These are phyloP conservation scores for Monilinia aucupariae DNA, from an alignment of 2,329 filamentous ascomycete species.

Conservation along the genomic window DNA sequence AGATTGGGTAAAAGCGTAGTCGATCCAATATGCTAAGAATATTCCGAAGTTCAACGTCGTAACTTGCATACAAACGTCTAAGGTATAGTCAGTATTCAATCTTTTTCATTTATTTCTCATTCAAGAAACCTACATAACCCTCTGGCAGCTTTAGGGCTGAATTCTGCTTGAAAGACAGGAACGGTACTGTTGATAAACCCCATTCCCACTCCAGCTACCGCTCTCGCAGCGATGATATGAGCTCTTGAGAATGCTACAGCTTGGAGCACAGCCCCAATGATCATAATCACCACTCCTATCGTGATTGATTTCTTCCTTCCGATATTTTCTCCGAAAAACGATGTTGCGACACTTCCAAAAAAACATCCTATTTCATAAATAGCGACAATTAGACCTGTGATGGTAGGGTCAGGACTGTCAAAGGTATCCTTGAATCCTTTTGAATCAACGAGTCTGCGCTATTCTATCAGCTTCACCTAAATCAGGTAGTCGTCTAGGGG, in stretches of 20 bases:
- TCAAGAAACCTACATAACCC: slow-evolving; percentile 29
- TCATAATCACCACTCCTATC: slow-evolving; percentile 50
- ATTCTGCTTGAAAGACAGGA: slow-evolving; percentile 51
- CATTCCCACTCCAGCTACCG: slow-evolving; percentile 45
- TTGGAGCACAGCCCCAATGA: slow-evolving; percentile 47
- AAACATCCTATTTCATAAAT: slow-evolving; percentile 50
- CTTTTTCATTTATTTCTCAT: too few species aligned
- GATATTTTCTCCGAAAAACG: slow-evolving; percentile 47
- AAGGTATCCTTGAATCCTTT: slow-evolving; percentile 41
- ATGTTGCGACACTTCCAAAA: slow-evolving; percentile 42
- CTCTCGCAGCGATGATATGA: slow-evolving; percentile 48
- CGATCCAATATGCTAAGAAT: slow-evolving; percentile 56
- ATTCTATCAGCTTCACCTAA: background rate
- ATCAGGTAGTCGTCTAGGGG: slow-evolving; percentile 5
- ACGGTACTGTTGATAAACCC: slow-evolving; percentile 42
- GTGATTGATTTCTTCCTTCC: slow-evolving; percentile 53
- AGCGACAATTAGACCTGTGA: slow-evolving; percentile 44
- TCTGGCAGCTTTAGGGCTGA: slow-evolving; percentile 38
- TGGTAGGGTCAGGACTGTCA: slow-evolving; percentile 37
- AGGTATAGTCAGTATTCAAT: background rate
- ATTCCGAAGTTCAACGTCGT: slow-evolving; percentile 50
- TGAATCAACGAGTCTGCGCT: slow-evolving; percentile 35
- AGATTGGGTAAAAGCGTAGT: slow-evolving; percentile 51
- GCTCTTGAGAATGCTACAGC: slow-evolving; percentile 40
- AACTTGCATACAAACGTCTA: slow-evolving; percentile 43